Base-by-base conservation (phyloP, 768 basidiomycete species). In the Suillus clintonianus region DNA sequence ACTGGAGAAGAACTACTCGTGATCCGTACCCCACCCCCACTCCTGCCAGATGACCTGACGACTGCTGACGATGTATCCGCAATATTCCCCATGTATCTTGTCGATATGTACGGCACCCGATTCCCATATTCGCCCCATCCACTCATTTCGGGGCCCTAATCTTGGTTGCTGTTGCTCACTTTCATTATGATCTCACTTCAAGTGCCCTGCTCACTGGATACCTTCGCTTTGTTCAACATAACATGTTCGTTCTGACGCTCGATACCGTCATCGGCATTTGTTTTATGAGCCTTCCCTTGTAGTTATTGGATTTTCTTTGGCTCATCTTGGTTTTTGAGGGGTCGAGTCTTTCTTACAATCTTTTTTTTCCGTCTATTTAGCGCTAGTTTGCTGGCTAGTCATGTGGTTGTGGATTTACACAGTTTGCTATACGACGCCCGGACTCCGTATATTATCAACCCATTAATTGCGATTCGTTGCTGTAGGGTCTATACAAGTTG, bases 1-100 rank as follows among this genome's bases (percentile, higher is more conserved):
- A 17, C 19, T 32, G n/a, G 85, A 86, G 70, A 85, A 86, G 70
- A 78, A 81, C 3, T 86, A 82, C 67, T 74, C 79, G 74, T 87
- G 81, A 76, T 66, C 48, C 51, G 30, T 19, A 17, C 22, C 34
- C 4, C 19, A 19, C 19, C 54, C 14, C 22, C 1, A 36, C 54
- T 32, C n/a, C 54, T 9, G 55, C 55, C 37, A 24, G 37, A 27
- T 22, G 55, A 56, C 17, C 37, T 56, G 24, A 56, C 24, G 55
- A 56, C 55, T 9, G 36, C 36, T 37, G 55, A 56, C 2, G 55
- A 56, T 56, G 37, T 56, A 56, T 56, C 53, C 11, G 19, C 32
- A 34, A 54, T 54, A 54, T 54, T 22, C 37, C 37, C 55, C 55
- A 37, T 56, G 55, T 56, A 56, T 14, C 55, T 15, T 39, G 37